Percentiles rank a stretch among this genome's conserved stretches.
phyloP scores from a whole-genome alignment of 345 rosid species.

The Euphorbia tirucalli region DNA sequence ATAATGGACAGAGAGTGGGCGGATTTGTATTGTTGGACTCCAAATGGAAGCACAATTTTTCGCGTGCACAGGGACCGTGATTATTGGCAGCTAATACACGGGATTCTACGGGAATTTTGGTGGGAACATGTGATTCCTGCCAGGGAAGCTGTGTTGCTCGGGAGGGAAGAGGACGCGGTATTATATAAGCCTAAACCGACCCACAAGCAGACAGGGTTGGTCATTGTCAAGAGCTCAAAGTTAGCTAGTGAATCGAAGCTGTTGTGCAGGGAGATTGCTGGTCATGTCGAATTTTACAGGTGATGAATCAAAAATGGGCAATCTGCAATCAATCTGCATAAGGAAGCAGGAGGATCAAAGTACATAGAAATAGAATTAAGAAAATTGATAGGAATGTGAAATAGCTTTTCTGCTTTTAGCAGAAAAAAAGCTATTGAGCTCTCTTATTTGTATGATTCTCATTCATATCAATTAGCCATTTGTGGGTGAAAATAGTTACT shows the following conservation, averaged over 20 bases:
- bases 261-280: conserved; percentile 76
- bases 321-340: not conserved
- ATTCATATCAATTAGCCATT: not conserved
- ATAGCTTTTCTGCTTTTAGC: not conserved
- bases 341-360: conserved; percentile 1
- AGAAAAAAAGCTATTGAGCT: not conserved
- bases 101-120: conserved; percentile 77
- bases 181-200: conserved; percentile 60
- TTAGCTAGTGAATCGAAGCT: conserved; percentile 64
- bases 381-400: not conserved
- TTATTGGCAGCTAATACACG: conserved; percentile 70
- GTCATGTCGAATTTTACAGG: conserved; percentile 71
- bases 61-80: conserved; percentile 59
- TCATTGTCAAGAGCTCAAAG: conserved; percentile 55
- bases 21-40: conserved; percentile 88
- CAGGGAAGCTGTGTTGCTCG: conserved; percentile 56
- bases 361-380: not conserved
- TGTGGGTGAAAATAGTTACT: not conserved
- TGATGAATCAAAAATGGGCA: conserved; percentile 20
- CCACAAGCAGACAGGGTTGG: conserved; percentile 63
- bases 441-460: not conserved
- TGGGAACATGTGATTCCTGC: conserved; percentile 89
- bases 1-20: conserved; percentile 90
- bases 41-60: conserved; percentile 79
- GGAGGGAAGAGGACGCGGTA: conserved; percentile 50